Base-by-base conservation (phyloP, 306 rosid genomes). In the Gastrolobium villosum region DNA sequence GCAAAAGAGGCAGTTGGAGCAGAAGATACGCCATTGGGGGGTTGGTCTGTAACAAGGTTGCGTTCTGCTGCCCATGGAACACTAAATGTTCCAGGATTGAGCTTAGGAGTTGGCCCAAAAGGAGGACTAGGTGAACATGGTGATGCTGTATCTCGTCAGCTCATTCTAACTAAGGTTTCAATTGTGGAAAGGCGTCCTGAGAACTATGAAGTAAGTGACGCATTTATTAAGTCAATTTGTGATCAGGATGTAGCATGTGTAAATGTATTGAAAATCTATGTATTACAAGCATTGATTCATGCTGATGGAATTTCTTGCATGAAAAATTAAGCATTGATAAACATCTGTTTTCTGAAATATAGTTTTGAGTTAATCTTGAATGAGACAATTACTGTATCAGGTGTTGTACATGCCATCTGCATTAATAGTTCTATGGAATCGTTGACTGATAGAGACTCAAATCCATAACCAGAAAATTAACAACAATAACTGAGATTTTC, bases 51-150 rank as follows among this genome's bases (percentile, higher is more conserved):
- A 7, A 96, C 99, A 54, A 88, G 99, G 84, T 77, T 96, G 88
- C 92, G 98, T 63, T 88, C 99, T 87, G 97, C 93, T 86, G 99
- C 97, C 56, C 97, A 78, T 85, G 99, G 99, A 84, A 93, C 98
- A 72, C 79, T 93, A 56, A 96, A 90, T 85, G 96, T 90, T 85
- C 88, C 99, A 2, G 98, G 99, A 61, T 83, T 96, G 88, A 91
- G 91, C 82, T 91, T 96, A 84, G 88, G 96, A 35, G 93, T 96
- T 80, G 99, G 99, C 63, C 99, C 96, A 62, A 96, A 88, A 86
- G 99, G 98, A 75, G 99, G 98, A 77, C 97, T 96, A 73, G 99
- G 99, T 75, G 99, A 96, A 81, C 93, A 93, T 74, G 99, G 99
- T 72, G 99, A 96, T 83, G 89, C 98, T 8, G 98, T 93, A 74